Base-by-base conservation (phyloP, 1,284 basidiomycete species). In the Ustilago vetiveriae region DNA sequence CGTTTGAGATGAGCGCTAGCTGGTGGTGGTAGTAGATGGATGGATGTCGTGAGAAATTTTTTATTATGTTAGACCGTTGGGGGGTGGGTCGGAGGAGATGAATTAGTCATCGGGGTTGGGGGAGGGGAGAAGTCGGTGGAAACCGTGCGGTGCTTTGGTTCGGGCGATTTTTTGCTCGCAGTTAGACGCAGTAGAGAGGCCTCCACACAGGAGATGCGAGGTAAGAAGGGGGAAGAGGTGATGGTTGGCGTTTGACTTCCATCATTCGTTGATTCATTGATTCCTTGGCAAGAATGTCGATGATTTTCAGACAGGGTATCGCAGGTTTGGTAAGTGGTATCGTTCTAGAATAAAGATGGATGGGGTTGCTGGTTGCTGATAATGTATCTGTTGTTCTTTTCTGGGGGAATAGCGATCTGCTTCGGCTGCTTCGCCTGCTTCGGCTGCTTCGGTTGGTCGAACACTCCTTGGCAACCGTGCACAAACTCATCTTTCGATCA, bases 171-270 rank as follows among this genome's bases (percentile, higher is more conserved):
- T 35, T 35, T 35, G 7, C 13, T 16, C 33, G 33, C n/a, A n/a
- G 13, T 35, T 35, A n/a, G 7, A 35, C 11, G 33, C 13, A 16
- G n/a, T 16, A 29, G 27, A 7, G 7, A 13, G 27, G 23, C 49
- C 48, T 59, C 48, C 50, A 44, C 44, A 52, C 27, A 17, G 27
- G 7, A n/a, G n/a, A n/a, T n/a, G n/a, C n/a, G n/a, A n/a, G n/a
- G n/a, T n/a, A n/a, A 16, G 7, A 4, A 11, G 10, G 19, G 17
- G 16, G 22, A 16, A 17, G 35, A 36, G 4, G 36, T 29, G 7
- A 8, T 19, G 17, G 24, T 21, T 27, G 16, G 29, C 10, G n/a
- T 19, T 2, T 37, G 17, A 21, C 38, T 26, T 6, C 41, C 40
- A 57, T 19, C 49, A 45, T 16, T 16, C 7, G 27, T 11, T 21